Base-by-base conservation (phyloP, 768 basidiomycete species). In the Psilocybe azurescens region DNA sequence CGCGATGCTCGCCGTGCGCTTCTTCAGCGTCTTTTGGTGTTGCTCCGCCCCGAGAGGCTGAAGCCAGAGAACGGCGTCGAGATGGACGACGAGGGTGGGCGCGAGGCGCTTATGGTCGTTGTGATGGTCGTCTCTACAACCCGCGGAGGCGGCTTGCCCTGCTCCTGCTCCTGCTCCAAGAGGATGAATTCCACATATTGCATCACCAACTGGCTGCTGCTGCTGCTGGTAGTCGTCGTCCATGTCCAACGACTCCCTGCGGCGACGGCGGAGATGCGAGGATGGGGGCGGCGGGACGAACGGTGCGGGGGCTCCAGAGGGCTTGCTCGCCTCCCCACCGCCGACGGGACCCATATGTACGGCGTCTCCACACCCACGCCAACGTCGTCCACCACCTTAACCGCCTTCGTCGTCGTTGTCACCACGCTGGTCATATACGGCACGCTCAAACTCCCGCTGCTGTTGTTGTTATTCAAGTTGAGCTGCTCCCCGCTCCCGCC, bases 311-410 rank as follows among this genome's bases (percentile, higher is more conserved):
- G 62, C 30, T 2, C 60, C 64, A 11, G 63, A 51, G 3, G 69
- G 62, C 46, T 56, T 63, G 52, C 61, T 64, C 29, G 53, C 56
- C 24, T 24, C 24, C 24, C 24, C 24, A 2, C 24, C 24, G 24
- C 24, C 24, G 24, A 2, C 30, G 69, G 67, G 14, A 66, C 61
- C 69, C 66, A 70, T 66, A 65, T 70, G 44, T 63, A 68, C 36
- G 69, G 67, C 32, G 51, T 64, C 29, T 65, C 65, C n/a, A 58
- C 58, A 16, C 57, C 61, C 53, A 47, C 20, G 49, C 56, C 63
- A 58, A 36, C 54, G 24, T 2, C 24, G 24, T 24, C 24, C 24
- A 24, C 24, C 24, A 24, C 24, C 24, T 24, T 24, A 24, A 24
- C 24, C 2, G 24, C 24, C 24, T 24, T 64, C 65, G 18, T 60